These are phyloP conservation scores for Bipolaris gigantea DNA, from an alignment of 2,329 filamentous ascomycete genomes.

Conservation along the genomic window DNA sequence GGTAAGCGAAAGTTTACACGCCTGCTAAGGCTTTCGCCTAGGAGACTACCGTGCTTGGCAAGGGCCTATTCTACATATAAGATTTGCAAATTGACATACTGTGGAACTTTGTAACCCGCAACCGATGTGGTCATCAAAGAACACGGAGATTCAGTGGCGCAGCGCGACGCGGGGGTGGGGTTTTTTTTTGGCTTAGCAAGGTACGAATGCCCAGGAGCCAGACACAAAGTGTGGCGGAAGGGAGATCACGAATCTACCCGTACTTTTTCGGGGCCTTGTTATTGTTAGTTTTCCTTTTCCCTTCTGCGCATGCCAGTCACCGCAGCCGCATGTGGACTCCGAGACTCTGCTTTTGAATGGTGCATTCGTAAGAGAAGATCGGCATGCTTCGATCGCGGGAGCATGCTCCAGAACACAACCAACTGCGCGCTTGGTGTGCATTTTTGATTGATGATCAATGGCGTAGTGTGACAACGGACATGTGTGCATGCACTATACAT, in stretches of 20 bases:
- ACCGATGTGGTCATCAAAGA: neutral
- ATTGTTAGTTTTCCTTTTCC: neutral
- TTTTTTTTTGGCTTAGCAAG: neutral
- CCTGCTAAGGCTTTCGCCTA: neutral
- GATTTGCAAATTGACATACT: constrained; percentile 1
- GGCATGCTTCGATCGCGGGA: neutral
- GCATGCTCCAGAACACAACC: neutral
- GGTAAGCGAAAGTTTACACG: neutral
- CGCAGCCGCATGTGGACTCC: neutral
- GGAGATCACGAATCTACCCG: neutral
- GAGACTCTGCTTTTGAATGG: constrained; percentile 1
- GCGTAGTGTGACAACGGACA: constrained; percentile 3
- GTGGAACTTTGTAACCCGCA: neutral
- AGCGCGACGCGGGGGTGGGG: neutral
- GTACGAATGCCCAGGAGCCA: neutral
- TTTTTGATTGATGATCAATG: neutral
- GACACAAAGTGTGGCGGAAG: neutral
- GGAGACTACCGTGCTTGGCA: neutral
- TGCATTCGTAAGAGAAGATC: neutral
- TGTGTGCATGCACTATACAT: neutral
- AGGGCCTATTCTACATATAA: neutral
- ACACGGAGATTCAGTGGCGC: neutral
- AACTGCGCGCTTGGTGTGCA: constrained; percentile 6
- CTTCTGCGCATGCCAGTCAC: neutral
- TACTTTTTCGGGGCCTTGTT: neutral